phyloP scores from a whole-genome alignment of 1,139 yeast genomes.

The Suhomyces ambrosiae region DNA sequence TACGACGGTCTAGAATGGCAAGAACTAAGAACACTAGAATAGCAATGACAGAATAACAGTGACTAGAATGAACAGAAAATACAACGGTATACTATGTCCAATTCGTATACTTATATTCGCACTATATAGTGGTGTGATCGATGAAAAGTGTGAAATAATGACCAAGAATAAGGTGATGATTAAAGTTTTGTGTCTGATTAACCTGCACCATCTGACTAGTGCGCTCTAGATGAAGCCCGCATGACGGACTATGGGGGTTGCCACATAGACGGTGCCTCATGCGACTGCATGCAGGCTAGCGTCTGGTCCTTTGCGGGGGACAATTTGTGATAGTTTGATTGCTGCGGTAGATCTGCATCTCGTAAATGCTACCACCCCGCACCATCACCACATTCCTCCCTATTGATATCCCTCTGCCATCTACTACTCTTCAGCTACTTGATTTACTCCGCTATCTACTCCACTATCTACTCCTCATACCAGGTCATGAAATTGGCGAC shows the following conservation, averaged over 20 bases:
- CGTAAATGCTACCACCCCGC: conserved; percentile 1
- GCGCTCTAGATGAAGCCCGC: conserved; percentile 2
- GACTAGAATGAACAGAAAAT: background rate
- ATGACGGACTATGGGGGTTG: conserved; percentile 2
- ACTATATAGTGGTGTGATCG: conserved; percentile 10
- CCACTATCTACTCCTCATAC: too few relatives aligned
- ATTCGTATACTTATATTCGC: background rate
- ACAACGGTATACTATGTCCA: background rate
- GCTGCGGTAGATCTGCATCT: conserved; percentile 6
- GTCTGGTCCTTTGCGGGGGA: conserved; percentile 3
- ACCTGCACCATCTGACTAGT: conserved; percentile 8
- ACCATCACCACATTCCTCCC: background rate
- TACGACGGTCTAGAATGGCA: too few relatives aligned
- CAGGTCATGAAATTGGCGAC: too few relatives aligned
- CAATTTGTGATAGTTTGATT: conserved; percentile 1
- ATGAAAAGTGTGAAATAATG: conserved; percentile 13
- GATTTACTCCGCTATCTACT: too few relatives aligned
- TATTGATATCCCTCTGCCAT: background rate
- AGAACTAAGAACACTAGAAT: too few relatives aligned
- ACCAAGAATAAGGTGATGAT: conserved; percentile 9
- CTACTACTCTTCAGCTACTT: too few relatives aligned
- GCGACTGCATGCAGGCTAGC: too few relatives aligned
- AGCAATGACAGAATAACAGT: background rate
- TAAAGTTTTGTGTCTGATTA: conserved; percentile 7
- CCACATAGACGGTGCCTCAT: background rate